Conservation (phyloP, 176 grass and related monocot genomes). For the Saccharum officinarum region DNA sequence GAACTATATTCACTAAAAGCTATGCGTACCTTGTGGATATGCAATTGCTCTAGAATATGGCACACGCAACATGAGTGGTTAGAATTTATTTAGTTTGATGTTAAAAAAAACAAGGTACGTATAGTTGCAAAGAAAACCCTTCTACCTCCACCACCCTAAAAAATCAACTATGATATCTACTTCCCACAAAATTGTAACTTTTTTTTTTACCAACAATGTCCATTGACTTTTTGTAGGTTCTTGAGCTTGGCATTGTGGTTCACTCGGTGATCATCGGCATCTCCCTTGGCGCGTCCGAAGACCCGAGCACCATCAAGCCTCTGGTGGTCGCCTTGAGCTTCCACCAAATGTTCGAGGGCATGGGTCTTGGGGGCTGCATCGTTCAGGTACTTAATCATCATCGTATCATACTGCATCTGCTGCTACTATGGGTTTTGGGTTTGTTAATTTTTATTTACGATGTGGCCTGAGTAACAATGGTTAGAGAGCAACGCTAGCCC, state of each 20-base stretch:
- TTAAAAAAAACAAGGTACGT: too few relatives aligned
- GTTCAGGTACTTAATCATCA: constrained; percentile 45
- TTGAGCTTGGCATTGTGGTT: constrained; percentile 78
- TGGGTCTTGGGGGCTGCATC: constrained; percentile 78
- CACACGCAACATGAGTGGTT: too few relatives aligned
- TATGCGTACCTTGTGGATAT: too few relatives aligned
- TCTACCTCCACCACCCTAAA: too few relatives aligned
- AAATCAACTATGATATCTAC: too few relatives aligned
- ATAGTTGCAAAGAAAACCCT: too few relatives aligned
- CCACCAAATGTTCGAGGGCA: constrained; percentile 86
- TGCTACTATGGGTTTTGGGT: too few relatives aligned
- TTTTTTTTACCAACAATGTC: neutral
- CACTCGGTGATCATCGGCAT: constrained; percentile 89
- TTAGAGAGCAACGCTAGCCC: too few relatives aligned
- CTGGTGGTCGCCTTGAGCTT: constrained; percentile 65
- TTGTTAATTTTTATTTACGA: neutral
- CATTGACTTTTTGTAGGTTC: constrained; percentile 31
- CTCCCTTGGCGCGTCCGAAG: constrained; percentile 55
- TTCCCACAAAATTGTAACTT: too few relatives aligned
- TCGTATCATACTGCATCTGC: neutral
- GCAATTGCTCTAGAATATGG: neutral
- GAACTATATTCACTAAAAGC: too few relatives aligned
- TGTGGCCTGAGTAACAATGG: too few relatives aligned
- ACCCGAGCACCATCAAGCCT: constrained; percentile 51
- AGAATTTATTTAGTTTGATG: too few relatives aligned